Conservation (phyloP, 106 monocot species). For the Cymbidium sinense region DNA sequence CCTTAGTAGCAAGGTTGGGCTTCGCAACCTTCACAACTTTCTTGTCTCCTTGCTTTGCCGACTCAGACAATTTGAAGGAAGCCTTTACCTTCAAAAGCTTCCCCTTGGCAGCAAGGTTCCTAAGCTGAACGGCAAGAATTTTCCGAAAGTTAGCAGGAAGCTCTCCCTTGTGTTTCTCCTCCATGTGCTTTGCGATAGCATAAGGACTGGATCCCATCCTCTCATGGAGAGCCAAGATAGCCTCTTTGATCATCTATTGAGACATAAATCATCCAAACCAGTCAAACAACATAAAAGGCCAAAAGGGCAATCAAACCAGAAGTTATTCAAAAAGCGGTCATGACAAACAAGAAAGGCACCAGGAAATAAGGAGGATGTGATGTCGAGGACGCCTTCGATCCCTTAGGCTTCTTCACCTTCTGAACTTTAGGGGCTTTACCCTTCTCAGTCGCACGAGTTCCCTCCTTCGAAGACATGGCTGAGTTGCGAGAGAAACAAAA, state of each 20-base stretch:
- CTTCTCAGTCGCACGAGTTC: no score
- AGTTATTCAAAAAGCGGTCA: neutral
- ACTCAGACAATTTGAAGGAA: conserved; percentile 62
- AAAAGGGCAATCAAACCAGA: no score
- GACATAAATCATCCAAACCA: neutral
- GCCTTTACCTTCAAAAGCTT: conserved; percentile 68
- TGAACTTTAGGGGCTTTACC: no score
- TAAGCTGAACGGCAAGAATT: conserved; percentile 48
- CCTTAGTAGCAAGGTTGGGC: neutral
- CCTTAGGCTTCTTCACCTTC: neutral
- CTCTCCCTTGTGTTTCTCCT: conserved; percentile 52
- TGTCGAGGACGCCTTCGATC: neutral
- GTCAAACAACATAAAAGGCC: neutral
- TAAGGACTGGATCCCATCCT: conserved; percentile 60
- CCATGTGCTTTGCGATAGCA: conserved; percentile 79
- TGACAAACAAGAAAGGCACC: neutral
- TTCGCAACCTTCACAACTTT: conserved; percentile 11
- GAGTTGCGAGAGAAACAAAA: no score
- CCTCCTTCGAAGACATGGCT: no score
- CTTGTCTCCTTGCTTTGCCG: conserved; percentile 19
- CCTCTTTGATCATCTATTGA: conserved; percentile 72
- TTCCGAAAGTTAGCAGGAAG: conserved; percentile 59
- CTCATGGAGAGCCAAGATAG: conserved; percentile 42
- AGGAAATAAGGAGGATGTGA: conserved; percentile 1
- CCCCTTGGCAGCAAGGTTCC: conserved; percentile 49